Evolutionary conservation across 2,329 filamentous ascomycete species (phyloP).

Genomic region (Aspergillus proliferans): DNA sequence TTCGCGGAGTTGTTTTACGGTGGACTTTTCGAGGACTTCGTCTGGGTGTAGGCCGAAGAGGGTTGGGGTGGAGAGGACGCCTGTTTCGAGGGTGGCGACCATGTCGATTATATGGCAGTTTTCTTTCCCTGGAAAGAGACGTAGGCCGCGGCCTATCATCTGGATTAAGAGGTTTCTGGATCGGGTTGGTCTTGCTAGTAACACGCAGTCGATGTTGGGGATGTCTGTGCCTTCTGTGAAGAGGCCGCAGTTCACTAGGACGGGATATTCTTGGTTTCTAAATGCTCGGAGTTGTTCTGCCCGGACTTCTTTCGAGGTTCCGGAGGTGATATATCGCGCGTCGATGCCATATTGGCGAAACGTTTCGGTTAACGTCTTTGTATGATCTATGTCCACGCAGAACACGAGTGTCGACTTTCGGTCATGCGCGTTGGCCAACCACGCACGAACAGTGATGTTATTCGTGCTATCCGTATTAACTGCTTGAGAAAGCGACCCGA

Average conservation of each 20-base stretch:
- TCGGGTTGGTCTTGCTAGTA: conserved; percentile 80
- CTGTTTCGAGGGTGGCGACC: conserved; percentile 76
- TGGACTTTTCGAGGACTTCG: conserved; percentile 65
- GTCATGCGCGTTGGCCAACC: conserved; percentile 67
- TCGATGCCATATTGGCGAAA: conserved; percentile 76
- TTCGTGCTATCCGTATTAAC: conserved; percentile 81
- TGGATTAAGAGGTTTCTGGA: conserved; percentile 92
- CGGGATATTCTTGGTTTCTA: conserved; percentile 67
- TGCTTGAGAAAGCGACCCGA: conserved; percentile 67
- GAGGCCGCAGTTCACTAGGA: conserved; percentile 89
- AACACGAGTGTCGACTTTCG: conserved; percentile 87
- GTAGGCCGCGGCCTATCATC: conserved; percentile 95
- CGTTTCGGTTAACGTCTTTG: conserved; percentile 63
- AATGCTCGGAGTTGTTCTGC: conserved; percentile 69
- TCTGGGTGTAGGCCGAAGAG: conserved; percentile 85
- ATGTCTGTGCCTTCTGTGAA: conserved; percentile 98
- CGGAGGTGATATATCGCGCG: conserved; percentile 78
- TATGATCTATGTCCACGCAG: conserved; percentile 84
- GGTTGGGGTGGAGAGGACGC: conserved; percentile 84
- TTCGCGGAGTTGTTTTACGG: conserved; percentile 52
- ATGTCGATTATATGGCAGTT: conserved; percentile 96
- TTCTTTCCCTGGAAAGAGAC: conserved; percentile 70
- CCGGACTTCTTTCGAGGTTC: conserved; percentile 65
- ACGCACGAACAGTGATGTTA: conserved; percentile 75
- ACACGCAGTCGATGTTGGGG: conserved; percentile 89